Evolutionary conservation across 371 early-diverging fungal species (phyloP), one percentile per base, ranked within the genome.

Genomic region (Rhizopus delemar): DNA sequence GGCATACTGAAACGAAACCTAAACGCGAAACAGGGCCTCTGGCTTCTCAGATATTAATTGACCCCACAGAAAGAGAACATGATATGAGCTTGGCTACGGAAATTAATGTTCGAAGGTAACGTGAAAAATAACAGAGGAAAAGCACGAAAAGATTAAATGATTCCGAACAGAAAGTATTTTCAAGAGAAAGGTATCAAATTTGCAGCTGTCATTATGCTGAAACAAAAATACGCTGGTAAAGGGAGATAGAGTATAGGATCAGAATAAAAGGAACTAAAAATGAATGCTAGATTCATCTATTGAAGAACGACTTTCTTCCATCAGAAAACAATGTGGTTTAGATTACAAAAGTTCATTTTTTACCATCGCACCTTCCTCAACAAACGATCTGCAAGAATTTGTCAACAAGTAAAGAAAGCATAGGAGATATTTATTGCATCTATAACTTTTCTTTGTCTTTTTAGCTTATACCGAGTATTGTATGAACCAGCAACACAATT

Each of bases 161-260:
- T 50, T 11, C 9, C 28, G 3, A 16, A 52, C 15, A 91, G 90
- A 56, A 86, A 87, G 64, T 78, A 75, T 41, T 76, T 81, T 12
- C 81, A 83, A 54, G 90, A 92, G 11, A 70, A 86, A 56, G 84
- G 84, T 2, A 78, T 90, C 64, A 89, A 88, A 67, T 91, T 90
- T 74, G 85, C 88, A 0, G 87, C 81, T 4, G 87, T 90, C 4
- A 63, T 92, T 9, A 71, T 91, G 4, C 58, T 91, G 28, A 81
- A 84, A 46, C 63, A 69, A 9, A 66, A 74, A 15, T 81, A 83
- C 51, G 63, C 71, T 53, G 86, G 88, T 87, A 78, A 57, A 50
- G 4, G 11, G 8, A 38, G 13, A 33, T 33, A 35, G n/a, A 35
- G 12, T 34, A n/a, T 34, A 16, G 13, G n/a, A 46, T 31, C 31